These are phyloP conservation scores for Annona cherimola DNA, from an alignment of 164 flowering plant species.

Conservation along the genomic window DNA sequence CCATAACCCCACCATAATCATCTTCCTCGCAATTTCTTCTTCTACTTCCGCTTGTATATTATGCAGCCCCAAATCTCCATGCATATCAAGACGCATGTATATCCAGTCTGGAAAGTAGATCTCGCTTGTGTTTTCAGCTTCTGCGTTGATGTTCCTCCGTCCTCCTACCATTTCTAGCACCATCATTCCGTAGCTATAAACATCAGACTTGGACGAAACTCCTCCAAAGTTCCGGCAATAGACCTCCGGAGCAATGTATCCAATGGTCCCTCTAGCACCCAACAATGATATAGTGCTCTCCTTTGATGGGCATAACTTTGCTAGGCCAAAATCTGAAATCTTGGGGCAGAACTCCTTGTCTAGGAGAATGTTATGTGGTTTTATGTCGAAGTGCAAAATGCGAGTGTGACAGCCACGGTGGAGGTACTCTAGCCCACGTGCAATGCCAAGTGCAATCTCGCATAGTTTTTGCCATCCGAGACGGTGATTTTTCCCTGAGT, in stretches of 20 bases:
- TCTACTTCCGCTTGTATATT: background rate
- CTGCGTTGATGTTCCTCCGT: background rate
- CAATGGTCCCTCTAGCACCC: background rate
- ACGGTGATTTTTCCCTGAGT: background rate
- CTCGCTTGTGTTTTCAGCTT: background rate
- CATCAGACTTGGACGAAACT: no score
- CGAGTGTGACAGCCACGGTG: conserved; percentile 8
- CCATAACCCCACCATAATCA: conserved; percentile 7
- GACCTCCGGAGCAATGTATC: no score
- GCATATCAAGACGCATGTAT: background rate
- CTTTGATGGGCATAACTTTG: background rate
- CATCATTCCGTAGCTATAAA: no score
- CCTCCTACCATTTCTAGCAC: no score
- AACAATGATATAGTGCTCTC: background rate
- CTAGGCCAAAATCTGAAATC: conserved; percentile 14
- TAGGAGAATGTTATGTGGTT: conserved; percentile 12
- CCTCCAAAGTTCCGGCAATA: no score
- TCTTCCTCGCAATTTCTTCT: background rate
- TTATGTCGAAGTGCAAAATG: conserved; percentile 17
- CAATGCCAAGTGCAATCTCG: conserved; percentile 5
- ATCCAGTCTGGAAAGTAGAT: conserved; percentile 9
- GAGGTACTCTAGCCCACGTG: conserved; percentile 5
- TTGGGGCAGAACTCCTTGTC: conserved; percentile 9
- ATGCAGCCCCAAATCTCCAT: background rate
- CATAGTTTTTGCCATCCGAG: background rate